These are phyloP conservation scores for Lizonia empirigonia DNA, from an alignment of 2,329 filamentous ascomycete genomes.

Conservation along the genomic window DNA sequence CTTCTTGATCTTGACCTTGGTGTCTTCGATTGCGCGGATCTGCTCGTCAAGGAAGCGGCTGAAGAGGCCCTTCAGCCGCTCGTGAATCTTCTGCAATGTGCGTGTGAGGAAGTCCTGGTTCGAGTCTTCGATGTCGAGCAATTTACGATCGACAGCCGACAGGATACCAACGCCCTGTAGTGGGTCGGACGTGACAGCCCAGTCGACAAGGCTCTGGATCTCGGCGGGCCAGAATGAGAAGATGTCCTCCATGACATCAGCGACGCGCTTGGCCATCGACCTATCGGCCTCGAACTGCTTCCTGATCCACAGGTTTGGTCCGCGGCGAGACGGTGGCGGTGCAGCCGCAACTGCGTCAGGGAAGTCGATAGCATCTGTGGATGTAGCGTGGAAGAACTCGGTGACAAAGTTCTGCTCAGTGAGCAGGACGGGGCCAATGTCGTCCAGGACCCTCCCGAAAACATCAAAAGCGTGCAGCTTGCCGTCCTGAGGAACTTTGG, in stretches of 20 bases:
- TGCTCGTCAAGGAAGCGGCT: constrained; percentile 92
- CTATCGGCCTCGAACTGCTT: constrained; percentile 88
- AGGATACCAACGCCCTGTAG: constrained; percentile 90
- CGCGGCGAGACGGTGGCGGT: constrained; percentile 69
- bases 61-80: constrained; percentile 75
- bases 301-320: constrained; percentile 73
- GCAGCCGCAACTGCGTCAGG: constrained; percentile 73
- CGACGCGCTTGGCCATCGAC: constrained; percentile 79
- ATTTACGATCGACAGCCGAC: constrained; percentile 77
- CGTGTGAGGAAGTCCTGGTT: constrained; percentile 91
- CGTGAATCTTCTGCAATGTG: constrained; percentile 78
- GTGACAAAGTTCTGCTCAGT: constrained; percentile 97
- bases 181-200: constrained; percentile 79
- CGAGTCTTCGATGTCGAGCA: constrained; percentile 80
- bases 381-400: constrained; percentile 96
- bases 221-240: constrained; percentile 83
- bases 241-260: constrained; percentile 86
- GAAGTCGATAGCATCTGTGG: constrained; percentile 80
- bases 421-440: constrained; percentile 80
- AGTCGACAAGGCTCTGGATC: constrained; percentile 79
- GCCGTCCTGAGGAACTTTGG: constrained; percentile 64
- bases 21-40: constrained; percentile 93
- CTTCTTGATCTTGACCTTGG: constrained; percentile 99
- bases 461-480: constrained; percentile 78
- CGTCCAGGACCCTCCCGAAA: constrained; percentile 79